Base-by-base conservation (phyloP, 2,329 filamentous ascomycete species). In the Xylogone sp. region DNA sequence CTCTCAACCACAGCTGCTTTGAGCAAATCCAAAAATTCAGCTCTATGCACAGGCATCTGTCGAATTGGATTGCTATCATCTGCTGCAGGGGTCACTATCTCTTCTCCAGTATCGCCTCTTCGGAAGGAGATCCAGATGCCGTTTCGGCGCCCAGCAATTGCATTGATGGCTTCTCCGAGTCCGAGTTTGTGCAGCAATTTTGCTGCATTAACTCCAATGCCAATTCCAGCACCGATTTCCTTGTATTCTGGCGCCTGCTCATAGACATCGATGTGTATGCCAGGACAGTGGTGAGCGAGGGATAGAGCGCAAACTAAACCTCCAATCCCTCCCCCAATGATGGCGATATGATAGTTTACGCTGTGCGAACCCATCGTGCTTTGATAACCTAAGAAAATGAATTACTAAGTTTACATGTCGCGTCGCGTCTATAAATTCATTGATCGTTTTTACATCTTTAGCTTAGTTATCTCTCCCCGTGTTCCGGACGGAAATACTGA, bases 51-150 rank as follows among this genome's bases (percentile, higher is more conserved):
- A 16, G 34, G 34, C 44, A 27, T 57, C 53, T 54, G 58, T 46
- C 44, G 59, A 47, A 52, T 52, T n/a, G 54, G 54, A 27, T 16
- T 39, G n/a, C 34, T 39, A 18, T 66, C 63, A 22, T 60, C 55
- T 13, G 61, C 59, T 9, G 57, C 58, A 16, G 69, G 53, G 2
- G 61, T 66, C 8, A 64, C 55, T 49, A 69, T 63, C 24, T 69
- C 63, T 10, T 56, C 61, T n/a, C 67, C 60, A 22, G 63, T 65
- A 45, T 69, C 67, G 49, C 60, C 70, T 42, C 68, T 62, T 18
- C 66, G 64, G 49, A 71, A 68, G 10, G 59, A 58, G 43, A 69
- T 63, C 64, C 66, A 69, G 21, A 67, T 56, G 19, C 61, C 62
- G 20, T 60, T 58, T 4, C 64, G 56, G 19, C 59, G 49, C 4